These are phyloP conservation scores for Angophora floribunda DNA, from an alignment of 345 rosid genomes.

Conservation along the genomic window DNA sequence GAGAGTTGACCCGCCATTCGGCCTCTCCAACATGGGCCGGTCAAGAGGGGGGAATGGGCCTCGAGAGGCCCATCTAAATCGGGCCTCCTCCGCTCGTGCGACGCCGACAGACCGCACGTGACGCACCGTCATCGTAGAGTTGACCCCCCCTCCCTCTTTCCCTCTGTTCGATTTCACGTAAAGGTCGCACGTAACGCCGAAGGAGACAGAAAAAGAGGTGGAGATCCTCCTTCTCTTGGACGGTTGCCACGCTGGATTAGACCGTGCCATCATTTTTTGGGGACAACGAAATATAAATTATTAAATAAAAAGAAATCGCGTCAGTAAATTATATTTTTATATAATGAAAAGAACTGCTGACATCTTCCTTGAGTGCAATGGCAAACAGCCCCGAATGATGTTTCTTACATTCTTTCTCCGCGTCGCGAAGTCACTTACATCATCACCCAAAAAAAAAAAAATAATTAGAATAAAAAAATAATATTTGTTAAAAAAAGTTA, in stretches of 20 bases:
- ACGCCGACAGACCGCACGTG: not conserved
- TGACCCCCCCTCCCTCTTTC: not conserved
- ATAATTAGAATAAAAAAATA: not conserved
- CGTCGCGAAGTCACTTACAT: not conserved
- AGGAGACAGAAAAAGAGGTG: not conserved
- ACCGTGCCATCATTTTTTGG: not conserved
- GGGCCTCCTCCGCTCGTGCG: not conserved
- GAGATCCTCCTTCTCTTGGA: not conserved
- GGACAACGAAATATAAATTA: no score
- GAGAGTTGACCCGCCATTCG: not conserved
- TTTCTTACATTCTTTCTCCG: not conserved
- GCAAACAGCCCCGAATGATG: not conserved
- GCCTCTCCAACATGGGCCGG: not conserved
- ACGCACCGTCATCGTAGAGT: not conserved
- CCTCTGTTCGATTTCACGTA: not conserved
- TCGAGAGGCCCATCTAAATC: not conserved
- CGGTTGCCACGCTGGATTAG: not conserved
- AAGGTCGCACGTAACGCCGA: not conserved
- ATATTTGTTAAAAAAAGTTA: not conserved
- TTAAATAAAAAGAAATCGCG: not conserved
- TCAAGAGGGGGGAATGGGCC: not conserved
- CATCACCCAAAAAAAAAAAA: not conserved
- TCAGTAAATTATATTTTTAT: not conserved
- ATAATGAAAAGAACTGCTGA: not conserved
- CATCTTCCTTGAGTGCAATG: not conserved